Conservation (phyloP, 225 moss, liverwort and hornwort species). For the Physcomitrium patens region DNA sequence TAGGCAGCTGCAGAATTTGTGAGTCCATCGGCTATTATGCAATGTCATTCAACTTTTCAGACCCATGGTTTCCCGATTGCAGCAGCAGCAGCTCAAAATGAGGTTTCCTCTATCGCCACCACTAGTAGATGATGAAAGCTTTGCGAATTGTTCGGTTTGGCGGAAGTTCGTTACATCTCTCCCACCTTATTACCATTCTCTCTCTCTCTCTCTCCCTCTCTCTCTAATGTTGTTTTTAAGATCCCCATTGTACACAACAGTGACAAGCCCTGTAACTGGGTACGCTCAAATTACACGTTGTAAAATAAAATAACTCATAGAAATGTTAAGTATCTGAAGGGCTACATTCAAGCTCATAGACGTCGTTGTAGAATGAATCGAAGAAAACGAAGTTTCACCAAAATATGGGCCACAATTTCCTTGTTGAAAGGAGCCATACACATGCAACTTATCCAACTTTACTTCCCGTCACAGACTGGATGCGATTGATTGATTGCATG, state of each 20-base stretch:
- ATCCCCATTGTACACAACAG: constrained; percentile 49
- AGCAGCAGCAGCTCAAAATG: constrained; percentile 16
- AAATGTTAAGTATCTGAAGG: constrained; percentile 35
- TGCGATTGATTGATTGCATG: constrained; percentile 20
- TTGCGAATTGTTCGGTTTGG: constrained; percentile 43
- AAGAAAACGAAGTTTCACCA: constrained; percentile 21
- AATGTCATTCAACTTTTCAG: not conserved
- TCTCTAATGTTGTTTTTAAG: not conserved
- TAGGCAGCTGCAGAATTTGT: constrained; percentile 15
- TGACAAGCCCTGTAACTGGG: constrained; percentile 51
- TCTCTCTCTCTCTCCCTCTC: not conserved
- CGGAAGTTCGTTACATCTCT: constrained; percentile 7
- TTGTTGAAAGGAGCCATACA: constrained; percentile 42
- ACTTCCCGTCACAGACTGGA: constrained; percentile 34
- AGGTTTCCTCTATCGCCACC: not conserved
- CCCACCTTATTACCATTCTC: constrained; percentile 8
- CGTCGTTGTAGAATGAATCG: constrained; percentile 33
- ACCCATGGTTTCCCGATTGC: constrained; percentile 16
- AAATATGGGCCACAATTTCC: constrained; percentile 24
- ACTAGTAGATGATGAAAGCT: constrained; percentile 19
- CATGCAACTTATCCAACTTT: constrained; percentile 25
- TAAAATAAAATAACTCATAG: constrained; percentile 43
- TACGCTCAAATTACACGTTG: constrained; percentile 41
- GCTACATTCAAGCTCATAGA: constrained; percentile 57
- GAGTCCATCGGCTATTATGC: constrained; percentile 12